Percentiles rank a stretch among this genome's conserved stretches.
phyloP scores from a whole-genome alignment of 176 grass and related monocot species.

The Aechmea fasciata region DNA sequence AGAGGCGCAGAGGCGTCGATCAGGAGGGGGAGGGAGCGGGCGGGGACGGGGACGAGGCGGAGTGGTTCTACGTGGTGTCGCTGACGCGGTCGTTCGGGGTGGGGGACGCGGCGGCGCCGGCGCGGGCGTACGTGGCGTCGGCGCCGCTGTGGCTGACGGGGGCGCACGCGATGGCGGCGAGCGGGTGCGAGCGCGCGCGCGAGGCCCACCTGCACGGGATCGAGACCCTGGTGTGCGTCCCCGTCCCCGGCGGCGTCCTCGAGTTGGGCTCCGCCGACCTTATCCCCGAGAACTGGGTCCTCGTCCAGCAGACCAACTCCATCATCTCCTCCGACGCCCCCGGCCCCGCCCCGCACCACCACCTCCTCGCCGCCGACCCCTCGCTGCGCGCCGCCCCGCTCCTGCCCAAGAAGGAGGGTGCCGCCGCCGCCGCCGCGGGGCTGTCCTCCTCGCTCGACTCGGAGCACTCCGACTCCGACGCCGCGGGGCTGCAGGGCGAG shows the following conservation, averaged over 20 bases:
- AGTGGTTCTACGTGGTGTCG: conserved; percentile 33
- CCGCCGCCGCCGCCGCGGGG: not conserved
- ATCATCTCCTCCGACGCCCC: conserved; percentile 4
- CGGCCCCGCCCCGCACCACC: not conserved
- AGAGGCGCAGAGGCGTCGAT: not conserved
- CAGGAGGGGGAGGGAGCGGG: not conserved
- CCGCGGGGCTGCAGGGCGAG: not conserved
- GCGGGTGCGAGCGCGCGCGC: conserved; percentile 15
- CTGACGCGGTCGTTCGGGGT: conserved; percentile 24
- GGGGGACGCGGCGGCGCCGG: not conserved
- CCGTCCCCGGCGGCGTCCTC: conserved; percentile 18
- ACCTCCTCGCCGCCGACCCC: not conserved
- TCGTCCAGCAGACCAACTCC: conserved; percentile 17
- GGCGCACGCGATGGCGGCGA: conserved; percentile 2
- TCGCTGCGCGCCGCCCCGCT: not conserved
- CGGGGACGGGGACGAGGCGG: conserved; percentile 15
- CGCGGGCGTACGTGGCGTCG: not conserved
- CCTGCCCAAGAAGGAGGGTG: not conserved
- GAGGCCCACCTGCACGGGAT: conserved; percentile 27
- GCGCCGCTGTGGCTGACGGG: conserved; percentile 22
- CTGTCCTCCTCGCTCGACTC: conserved; percentile 13
- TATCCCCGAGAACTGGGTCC: conserved; percentile 13
- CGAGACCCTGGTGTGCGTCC: conserved; percentile 25
- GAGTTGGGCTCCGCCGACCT: conserved; percentile 27
- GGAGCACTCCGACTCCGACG: conserved; percentile 22